Evolutionary conservation across 257 asterid genomes (phyloP).

Genomic region (Leptodermis oblonga): DNA sequence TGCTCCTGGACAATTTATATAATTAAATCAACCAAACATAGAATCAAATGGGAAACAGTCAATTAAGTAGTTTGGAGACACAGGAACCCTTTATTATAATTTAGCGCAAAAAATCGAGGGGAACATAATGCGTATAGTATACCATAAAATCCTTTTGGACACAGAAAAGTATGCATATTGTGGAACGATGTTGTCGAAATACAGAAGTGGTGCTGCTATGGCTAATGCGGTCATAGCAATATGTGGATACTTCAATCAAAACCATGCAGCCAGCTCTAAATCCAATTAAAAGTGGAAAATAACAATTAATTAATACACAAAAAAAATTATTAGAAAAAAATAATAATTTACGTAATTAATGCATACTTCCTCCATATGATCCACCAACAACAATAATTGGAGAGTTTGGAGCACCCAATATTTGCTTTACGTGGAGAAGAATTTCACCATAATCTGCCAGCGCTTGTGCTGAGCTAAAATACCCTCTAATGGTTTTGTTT

Average conservation of each 20-base stretch:
- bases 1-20: conserved; percentile 46
- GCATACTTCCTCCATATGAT: conserved; percentile 48
- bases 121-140: too few species aligned
- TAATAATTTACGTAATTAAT: neutral
- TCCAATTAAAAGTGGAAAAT: too few species aligned
- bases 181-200: conserved; percentile 25
- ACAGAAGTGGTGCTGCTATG: conserved; percentile 27
- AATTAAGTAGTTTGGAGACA: neutral
- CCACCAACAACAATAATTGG: conserved; percentile 17
- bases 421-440: conserved; percentile 4
- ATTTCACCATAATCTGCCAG: conserved; percentile 17
- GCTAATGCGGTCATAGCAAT: conserved; percentile 24
- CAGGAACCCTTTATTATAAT: too few species aligned
- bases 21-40: too few species aligned
- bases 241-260: conserved; percentile 27
- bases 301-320: too few species aligned
- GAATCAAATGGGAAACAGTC: neutral
- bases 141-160: conserved; percentile 23
- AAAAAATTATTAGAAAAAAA: too few species aligned
- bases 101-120: too few species aligned
- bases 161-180: conserved; percentile 11
- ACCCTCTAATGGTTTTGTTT: neutral
- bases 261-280: conserved; percentile 33
- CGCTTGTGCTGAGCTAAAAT: conserved; percentile 17
- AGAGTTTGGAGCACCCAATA: neutral